Conservation (phyloP, 2,329 filamentous ascomycete species). For the Fusarium foetens region DNA sequence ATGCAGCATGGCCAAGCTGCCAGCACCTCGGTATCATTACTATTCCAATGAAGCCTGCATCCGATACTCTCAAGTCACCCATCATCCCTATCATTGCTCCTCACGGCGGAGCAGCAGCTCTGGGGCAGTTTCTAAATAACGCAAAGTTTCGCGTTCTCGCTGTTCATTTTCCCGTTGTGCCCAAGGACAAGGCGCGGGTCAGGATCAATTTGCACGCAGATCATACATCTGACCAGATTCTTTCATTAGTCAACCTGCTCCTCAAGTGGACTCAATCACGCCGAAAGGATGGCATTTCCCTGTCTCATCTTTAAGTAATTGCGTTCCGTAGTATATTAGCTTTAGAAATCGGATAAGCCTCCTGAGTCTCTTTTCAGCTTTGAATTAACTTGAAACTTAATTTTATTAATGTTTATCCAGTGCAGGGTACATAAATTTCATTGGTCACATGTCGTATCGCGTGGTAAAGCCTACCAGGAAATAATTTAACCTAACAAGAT, state of each 20-base stretch:
- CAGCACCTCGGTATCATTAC: not conserved
- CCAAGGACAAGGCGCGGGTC: not conserved
- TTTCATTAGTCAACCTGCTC: not conserved
- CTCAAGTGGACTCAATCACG: not conserved
- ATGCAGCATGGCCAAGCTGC: not conserved
- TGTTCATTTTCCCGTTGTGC: not conserved
- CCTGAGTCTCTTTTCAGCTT: too few species aligned
- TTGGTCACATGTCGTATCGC: too few species aligned
- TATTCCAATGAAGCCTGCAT: not conserved
- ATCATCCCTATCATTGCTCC: not conserved
- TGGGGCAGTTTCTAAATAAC: not conserved
- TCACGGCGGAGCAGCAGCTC: not conserved
- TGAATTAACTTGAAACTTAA: too few species aligned
- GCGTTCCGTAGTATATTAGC: not conserved
- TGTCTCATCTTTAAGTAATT: not conserved
- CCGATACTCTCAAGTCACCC: not conserved
- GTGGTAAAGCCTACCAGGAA: too few species aligned
- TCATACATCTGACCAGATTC: not conserved
- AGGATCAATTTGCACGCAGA: not conserved
- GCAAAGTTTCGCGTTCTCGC: not conserved
- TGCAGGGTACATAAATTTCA: too few species aligned
- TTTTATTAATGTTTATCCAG: too few species aligned
- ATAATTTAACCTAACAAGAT: too few species aligned
- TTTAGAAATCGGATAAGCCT: too few species aligned
- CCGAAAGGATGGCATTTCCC: rapidly evolving